phyloP scores from a whole-genome alignment of 768 basidiomycete genomes.

The Tricholomella constricta region DNA sequence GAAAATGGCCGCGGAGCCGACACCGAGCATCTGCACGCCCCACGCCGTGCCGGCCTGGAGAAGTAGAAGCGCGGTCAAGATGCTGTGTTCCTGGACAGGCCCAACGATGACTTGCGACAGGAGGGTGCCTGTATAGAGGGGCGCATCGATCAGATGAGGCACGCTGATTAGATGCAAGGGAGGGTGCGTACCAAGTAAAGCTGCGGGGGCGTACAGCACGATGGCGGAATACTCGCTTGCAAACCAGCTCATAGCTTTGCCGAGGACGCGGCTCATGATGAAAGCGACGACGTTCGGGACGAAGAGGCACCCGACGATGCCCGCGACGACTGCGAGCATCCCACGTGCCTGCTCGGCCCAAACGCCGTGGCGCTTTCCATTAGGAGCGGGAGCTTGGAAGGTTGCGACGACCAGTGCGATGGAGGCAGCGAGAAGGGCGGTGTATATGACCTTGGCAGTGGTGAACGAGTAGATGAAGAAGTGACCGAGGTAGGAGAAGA shows the following conservation, averaged over 20 bases:
- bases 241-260: slow-evolving; percentile 87
- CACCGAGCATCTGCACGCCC: slow-evolving; percentile 57
- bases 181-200: slow-evolving; percentile 56
- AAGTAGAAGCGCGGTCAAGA: slow-evolving; percentile 63
- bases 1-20: slow-evolving; percentile 80
- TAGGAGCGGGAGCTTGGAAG: slow-evolving; percentile 36
- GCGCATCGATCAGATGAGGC: background rate
- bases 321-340: slow-evolving; percentile 47
- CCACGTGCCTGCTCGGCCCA: slow-evolving; percentile 46
- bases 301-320: slow-evolving; percentile 58
- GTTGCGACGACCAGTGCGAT: slow-evolving; percentile 42
- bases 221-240: slow-evolving; percentile 65
- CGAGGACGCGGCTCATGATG: slow-evolving; percentile 61
- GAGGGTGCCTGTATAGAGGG: slow-evolving; percentile 67
- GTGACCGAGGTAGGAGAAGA: slow-evolving; percentile 68
- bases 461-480: slow-evolving; percentile 77
- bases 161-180: background rate
- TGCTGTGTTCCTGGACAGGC: slow-evolving; percentile 56
- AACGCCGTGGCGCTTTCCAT: slow-evolving; percentile 29
- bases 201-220: slow-evolving; percentile 73
- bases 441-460: slow-evolving; percentile 68
- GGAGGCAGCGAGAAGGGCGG: slow-evolving; percentile 48
- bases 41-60: slow-evolving; percentile 58
- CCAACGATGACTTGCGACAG: slow-evolving; percentile 61
- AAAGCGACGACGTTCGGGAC: slow-evolving; percentile 73